phyloP scores from a whole-genome alignment of 192 early-diverging fungal species.

The Geranomyces michiganensis region DNA sequence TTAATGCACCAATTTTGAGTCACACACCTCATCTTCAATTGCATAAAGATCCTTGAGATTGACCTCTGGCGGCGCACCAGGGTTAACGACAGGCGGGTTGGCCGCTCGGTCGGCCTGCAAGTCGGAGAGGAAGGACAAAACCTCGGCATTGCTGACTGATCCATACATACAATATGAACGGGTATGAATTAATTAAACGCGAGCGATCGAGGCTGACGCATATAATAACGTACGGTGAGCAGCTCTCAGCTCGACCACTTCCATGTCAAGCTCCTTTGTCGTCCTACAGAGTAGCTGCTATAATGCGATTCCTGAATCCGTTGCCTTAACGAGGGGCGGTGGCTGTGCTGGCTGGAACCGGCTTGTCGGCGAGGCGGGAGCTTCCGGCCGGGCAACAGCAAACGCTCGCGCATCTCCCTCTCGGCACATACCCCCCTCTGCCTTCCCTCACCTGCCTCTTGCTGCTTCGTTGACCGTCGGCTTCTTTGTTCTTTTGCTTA shows the following conservation, averaged over 20 bases:
- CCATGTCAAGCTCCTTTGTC: too few species aligned
- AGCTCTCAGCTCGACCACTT: constrained; percentile 25
- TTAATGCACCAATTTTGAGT: neutral
- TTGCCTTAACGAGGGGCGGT: too few species aligned
- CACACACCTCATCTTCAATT: constrained; percentile 20
- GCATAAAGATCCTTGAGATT: constrained; percentile 17
- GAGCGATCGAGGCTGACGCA: neutral
- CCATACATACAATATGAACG: neutral
- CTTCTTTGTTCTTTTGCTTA: too few species aligned
- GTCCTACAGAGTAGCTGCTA: too few species aligned
- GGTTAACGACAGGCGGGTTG: neutral
- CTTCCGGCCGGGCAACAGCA: too few species aligned
- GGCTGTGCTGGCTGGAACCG: too few species aligned
- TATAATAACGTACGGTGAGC: constrained; percentile 31
- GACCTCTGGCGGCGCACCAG: neutral
- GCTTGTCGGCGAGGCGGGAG: too few species aligned
- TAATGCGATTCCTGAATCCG: too few species aligned
- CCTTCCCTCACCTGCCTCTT: too few species aligned
- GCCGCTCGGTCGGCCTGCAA: neutral
- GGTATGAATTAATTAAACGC: neutral
- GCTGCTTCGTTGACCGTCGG: too few species aligned
- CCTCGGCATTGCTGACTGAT: constrained; percentile 34
- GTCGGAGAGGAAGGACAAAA: constrained; percentile 20
- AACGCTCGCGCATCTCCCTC: too few species aligned
- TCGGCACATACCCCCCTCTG: too few species aligned